These are phyloP conservation scores for Pseudogymnoascus sp. DNA, from an alignment of 2,329 filamentous ascomycete species.

Conservation along the genomic window DNA sequence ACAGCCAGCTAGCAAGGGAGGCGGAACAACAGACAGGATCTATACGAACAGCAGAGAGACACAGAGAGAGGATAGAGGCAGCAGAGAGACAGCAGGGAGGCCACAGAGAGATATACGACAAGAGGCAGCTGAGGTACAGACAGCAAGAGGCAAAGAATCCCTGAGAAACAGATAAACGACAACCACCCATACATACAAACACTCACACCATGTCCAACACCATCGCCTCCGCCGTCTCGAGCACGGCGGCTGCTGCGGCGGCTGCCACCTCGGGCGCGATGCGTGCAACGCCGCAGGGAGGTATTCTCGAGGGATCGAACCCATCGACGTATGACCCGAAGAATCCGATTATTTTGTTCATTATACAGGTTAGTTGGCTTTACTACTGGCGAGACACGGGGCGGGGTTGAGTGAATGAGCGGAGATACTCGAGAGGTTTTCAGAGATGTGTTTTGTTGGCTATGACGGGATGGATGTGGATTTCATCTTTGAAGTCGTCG, in stretches of 20 bases:
- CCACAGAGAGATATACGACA: not conserved
- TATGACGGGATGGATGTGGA: not conserved
- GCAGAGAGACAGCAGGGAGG: not conserved
- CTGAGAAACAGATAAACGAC: not conserved
- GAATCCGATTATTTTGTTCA: conserved; percentile 61
- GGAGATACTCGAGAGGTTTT: not conserved
- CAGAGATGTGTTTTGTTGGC: not conserved
- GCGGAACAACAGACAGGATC: not conserved
- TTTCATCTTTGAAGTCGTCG: not conserved
- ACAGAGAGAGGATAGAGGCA: not conserved
- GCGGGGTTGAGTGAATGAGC: not conserved
- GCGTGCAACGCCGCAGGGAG: conserved; percentile 43
- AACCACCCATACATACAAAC: not conserved
- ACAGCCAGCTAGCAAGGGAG: not conserved
- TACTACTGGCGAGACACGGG: not conserved
- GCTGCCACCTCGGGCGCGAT: not conserved
- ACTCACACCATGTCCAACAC: conserved; percentile 1
- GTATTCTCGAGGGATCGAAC: conserved; percentile 56
- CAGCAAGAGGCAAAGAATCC: not conserved
- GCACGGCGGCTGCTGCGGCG: conserved; percentile 1
- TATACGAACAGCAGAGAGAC: not conserved
- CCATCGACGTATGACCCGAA: conserved; percentile 54
- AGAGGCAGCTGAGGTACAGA: not conserved
- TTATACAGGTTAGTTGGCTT: conserved; percentile 50
- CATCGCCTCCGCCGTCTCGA: conserved; percentile 4